Percentiles rank a stretch among this genome's conserved stretches.
phyloP scores from a whole-genome alignment of 768 basidiomycete genomes.

The Mycena latifolia region DNA sequence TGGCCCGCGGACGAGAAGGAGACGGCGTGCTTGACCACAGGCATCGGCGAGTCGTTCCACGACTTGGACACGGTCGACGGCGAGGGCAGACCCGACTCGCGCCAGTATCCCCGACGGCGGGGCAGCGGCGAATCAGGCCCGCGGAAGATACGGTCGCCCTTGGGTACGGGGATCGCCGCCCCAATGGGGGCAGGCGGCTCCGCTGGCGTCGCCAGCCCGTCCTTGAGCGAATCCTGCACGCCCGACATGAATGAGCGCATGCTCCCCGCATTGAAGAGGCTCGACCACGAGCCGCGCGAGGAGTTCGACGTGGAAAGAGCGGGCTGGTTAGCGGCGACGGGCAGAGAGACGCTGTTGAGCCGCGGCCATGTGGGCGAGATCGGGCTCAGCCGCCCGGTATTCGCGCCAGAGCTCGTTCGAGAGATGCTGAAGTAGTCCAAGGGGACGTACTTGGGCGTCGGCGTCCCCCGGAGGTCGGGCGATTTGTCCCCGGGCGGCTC shows the following conservation, averaged over 20 bases:
- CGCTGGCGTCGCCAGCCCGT: constrained; percentile 55
- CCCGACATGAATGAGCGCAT: constrained; percentile 80
- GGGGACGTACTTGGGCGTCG: constrained; percentile 42
- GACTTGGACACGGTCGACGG: constrained; percentile 59
- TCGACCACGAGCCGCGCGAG: constrained; percentile 87
- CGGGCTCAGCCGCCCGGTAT: constrained; percentile 51
- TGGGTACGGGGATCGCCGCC: constrained; percentile 41
- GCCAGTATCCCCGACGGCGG: constrained; percentile 39
- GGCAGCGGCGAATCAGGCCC: constrained; percentile 45
- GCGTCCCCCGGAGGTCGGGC: constrained; percentile 20
- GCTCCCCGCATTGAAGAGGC: constrained; percentile 74
- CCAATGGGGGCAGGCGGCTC: constrained; percentile 40
- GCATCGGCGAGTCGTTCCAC: constrained; percentile 62
- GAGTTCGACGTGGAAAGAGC: constrained; percentile 64
- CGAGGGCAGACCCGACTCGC: constrained; percentile 41
- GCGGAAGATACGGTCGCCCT: constrained; percentile 37
- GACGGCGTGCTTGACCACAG: constrained; percentile 49
- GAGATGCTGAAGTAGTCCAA: constrained; percentile 73
- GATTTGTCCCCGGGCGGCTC: constrained; percentile 27
- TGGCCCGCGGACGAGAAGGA: constrained; percentile 59
- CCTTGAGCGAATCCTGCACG: constrained; percentile 64
- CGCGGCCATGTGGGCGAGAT: constrained; percentile 68
- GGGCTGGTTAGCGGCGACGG: constrained; percentile 50
- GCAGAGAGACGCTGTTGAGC: constrained; percentile 50
- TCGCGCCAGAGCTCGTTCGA: constrained; percentile 43